Percentiles rank a stretch among this genome's conserved stretches.
phyloP scores from a whole-genome alignment of 495 filamentous ascomycete species.

The Aspergillus conjunctus region DNA sequence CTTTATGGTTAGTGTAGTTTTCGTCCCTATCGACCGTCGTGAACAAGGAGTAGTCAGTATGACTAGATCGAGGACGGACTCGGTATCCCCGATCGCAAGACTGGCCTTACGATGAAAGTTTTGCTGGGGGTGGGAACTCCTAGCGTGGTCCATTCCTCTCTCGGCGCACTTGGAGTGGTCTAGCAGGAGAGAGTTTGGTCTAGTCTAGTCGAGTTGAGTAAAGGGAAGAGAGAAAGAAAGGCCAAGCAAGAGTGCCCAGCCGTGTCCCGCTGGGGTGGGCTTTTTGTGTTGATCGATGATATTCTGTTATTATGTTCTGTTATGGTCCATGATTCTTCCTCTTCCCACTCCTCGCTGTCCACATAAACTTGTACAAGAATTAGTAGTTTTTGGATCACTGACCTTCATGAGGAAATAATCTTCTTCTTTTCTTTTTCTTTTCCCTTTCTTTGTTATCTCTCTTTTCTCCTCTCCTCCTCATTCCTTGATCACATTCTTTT shows the following conservation, averaged over 20 bases:
- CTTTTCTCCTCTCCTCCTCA: conserved; percentile 30
- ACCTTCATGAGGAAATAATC: conserved; percentile 14
- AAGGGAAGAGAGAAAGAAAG: conserved; percentile 19
- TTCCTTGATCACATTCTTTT: conserved; percentile 21
- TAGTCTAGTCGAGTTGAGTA: conserved; percentile 17
- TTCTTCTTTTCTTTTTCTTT: conserved; percentile 31
- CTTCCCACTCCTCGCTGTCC: conserved; percentile 18
- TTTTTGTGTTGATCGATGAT: conserved; percentile 31
- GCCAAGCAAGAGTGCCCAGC: conserved; percentile 16
- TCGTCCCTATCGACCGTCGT: neutral
- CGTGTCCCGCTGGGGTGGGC: conserved; percentile 21
- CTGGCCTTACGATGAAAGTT: conserved; percentile 15
- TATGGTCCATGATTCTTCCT: conserved; percentile 21
- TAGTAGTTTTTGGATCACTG: neutral
- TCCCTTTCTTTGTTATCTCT: conserved; percentile 25
- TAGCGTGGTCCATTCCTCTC: conserved; percentile 31
- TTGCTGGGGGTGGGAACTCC: conserved; percentile 32
- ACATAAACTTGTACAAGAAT: neutral
- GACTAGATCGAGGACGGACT: neutral
- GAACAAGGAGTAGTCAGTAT: neutral
- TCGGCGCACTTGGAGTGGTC: neutral
- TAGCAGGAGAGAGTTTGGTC: conserved; percentile 5
- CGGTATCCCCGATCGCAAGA: conserved; percentile 18
- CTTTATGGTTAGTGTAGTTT: neutral
- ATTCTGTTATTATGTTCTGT: conserved; percentile 21